These are phyloP conservation scores for Populus hybrid DNA, from an alignment of 441 rosid species.

Conservation along the genomic window DNA sequence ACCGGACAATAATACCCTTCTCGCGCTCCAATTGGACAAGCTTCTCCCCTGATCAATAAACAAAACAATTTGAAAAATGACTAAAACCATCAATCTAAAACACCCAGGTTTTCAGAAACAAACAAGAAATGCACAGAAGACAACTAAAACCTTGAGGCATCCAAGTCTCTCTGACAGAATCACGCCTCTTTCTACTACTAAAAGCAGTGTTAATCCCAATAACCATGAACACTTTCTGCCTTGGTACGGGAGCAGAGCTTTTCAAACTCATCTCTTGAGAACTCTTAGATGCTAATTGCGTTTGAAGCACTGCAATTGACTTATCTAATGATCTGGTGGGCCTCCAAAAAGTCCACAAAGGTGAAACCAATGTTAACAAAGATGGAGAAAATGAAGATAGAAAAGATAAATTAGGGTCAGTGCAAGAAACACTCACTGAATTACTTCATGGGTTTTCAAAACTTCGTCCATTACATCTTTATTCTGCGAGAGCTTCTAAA, in stretches of 20 bases:
- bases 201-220: slow-evolving; percentile 53
- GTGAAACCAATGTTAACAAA: neutral
- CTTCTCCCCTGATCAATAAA: slow-evolving; percentile 44
- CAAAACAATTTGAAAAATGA: neutral
- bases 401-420: neutral
- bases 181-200: slow-evolving; percentile 91
- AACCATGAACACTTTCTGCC: slow-evolving; percentile 49
- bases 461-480: slow-evolving; percentile 42
- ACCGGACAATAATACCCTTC: slow-evolving; percentile 86
- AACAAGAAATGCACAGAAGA: slow-evolving; percentile 9
- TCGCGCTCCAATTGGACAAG: slow-evolving; percentile 60
- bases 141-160: slow-evolving; percentile 74
- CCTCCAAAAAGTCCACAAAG: slow-evolving; percentile 15
- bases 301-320: slow-evolving; percentile 74
- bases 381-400: neutral
- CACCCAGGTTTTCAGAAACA: neutral
- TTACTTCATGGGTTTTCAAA: slow-evolving; percentile 71
- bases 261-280: slow-evolving; percentile 65
- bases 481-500: slow-evolving; percentile 36
- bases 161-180: slow-evolving; percentile 90
- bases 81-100: neutral
- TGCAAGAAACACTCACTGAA: slow-evolving; percentile 49
- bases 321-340: slow-evolving; percentile 67
- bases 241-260: slow-evolving; percentile 43
- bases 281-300: slow-evolving; percentile 79